Evolutionary conservation across 345 rosid species (phyloP).

Genomic region (Aethionema arabicum): DNA sequence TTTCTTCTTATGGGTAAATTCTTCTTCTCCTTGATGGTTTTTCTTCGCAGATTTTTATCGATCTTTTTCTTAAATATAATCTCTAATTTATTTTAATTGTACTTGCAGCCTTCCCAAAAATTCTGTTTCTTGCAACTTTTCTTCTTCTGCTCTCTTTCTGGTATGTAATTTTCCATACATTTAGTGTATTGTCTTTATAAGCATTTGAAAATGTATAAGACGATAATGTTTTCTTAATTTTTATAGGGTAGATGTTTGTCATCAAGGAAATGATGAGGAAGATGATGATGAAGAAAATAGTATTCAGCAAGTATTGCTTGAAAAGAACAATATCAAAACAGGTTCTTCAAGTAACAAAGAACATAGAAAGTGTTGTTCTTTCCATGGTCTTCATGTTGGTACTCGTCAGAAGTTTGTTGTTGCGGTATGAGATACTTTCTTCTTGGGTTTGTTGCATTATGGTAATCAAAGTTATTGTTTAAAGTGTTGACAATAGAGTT

Average conservation of each 20-base stretch:
- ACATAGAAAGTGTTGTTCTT: conserved; percentile 48
- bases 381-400: conserved; percentile 49
- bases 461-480: neutral
- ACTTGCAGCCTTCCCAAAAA: conserved; percentile 57
- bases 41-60: neutral
- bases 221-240: conserved; percentile 20
- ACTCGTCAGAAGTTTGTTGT: conserved; percentile 61
- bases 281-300: conserved; percentile 46
- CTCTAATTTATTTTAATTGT: conserved; percentile 11
- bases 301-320: conserved; percentile 48
- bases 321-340: conserved; percentile 37
- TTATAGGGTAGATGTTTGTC: conserved; percentile 77
- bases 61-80: conserved; percentile 1
- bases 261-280: conserved; percentile 57
- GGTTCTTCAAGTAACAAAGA: conserved; percentile 39
- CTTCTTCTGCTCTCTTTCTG: conserved; percentile 66
- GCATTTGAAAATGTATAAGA: conserved; percentile 10
- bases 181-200: neutral
- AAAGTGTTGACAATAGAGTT: neutral
- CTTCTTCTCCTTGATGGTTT: neutral
- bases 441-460: neutral
- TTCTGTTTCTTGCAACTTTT: conserved; percentile 58
- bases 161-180: conserved; percentile 36
- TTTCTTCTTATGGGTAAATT: conserved; percentile 38
- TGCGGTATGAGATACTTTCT: conserved; percentile 38